Conservation (phyloP, 495 filamentous ascomycete species). For the Penicillium tannophilum region DNA sequence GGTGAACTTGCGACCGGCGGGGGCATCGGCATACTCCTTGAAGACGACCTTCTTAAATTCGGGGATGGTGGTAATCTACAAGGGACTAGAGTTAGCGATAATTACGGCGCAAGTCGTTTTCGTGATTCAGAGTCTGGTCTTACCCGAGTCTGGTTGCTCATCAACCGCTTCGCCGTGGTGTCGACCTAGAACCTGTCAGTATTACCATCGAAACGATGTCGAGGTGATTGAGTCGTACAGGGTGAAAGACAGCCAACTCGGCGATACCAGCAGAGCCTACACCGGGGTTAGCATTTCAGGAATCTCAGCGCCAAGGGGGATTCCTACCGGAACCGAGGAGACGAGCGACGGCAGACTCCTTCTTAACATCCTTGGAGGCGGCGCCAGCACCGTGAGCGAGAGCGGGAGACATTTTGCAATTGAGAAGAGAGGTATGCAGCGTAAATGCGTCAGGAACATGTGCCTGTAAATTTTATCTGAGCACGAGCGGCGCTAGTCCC, state of each 20-base stretch:
- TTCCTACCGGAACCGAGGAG: constrained; percentile 84
- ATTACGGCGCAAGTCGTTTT: constrained; percentile 6
- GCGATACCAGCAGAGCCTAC: constrained; percentile 92
- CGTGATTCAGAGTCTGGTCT: constrained; percentile 19
- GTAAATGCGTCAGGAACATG: constrained; percentile 23
- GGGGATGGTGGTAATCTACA: constrained; percentile 58
- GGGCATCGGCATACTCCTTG: constrained; percentile 78
- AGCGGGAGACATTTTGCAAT: constrained; percentile 53
- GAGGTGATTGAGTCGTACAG: constrained; percentile 56
- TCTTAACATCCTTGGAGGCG: constrained; percentile 70
- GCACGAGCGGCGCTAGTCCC: constrained; percentile 33
- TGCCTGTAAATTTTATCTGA: constrained; percentile 31
- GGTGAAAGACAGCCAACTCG: constrained; percentile 95
- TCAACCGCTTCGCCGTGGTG: constrained; percentile 96
- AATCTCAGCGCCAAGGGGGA: neutral
- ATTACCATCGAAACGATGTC: neutral
- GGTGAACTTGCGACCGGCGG: constrained; percentile 77
- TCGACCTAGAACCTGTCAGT: constrained; percentile 67
- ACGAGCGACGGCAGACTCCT: constrained; percentile 84
- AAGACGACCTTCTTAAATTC: constrained; percentile 90
- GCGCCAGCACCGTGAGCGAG: constrained; percentile 50
- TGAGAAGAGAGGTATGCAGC: constrained; percentile 17
- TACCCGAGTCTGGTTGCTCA: constrained; percentile 92
- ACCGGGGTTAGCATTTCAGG: constrained; percentile 25
- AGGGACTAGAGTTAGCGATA: constrained; percentile 11